Evolutionary conservation across 2,329 filamentous ascomycete genomes (phyloP).

Genomic region (Sporothrix phasma): DNA sequence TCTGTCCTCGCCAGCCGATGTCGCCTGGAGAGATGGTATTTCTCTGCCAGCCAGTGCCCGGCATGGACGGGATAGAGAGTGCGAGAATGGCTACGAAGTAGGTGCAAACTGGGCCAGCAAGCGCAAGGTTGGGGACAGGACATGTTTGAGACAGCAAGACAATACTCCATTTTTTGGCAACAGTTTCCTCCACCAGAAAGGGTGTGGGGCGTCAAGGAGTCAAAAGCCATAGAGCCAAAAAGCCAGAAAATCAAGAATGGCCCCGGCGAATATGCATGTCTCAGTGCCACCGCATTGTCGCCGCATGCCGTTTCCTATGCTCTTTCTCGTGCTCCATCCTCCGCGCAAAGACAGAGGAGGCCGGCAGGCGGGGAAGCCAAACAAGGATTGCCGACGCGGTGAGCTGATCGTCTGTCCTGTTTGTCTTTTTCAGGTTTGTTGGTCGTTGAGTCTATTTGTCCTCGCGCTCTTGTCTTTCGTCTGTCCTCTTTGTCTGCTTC

Average conservation of each 20-base stretch:
- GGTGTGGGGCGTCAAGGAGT: not conserved
- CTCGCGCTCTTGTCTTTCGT: not conserved
- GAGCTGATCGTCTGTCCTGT: not conserved
- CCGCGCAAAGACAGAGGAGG: not conserved
- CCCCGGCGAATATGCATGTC: conserved; percentile 1
- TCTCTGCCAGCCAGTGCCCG: not conserved
- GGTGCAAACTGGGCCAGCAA: not conserved
- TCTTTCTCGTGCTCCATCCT: not conserved
- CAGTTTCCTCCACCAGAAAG: not conserved
- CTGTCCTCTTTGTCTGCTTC: not conserved
- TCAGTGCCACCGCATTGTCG: conserved; percentile 6
- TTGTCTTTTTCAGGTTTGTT: not conserved
- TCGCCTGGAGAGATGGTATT: too few relatives aligned
- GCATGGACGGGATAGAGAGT: not conserved
- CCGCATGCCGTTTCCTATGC: not conserved
- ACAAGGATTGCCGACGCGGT: not conserved
- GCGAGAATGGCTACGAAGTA: too few relatives aligned
- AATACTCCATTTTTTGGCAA: not conserved
- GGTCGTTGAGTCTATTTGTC: not conserved
- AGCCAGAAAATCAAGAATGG: too few relatives aligned
- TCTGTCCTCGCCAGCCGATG: not conserved
- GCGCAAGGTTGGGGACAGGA: not conserved
- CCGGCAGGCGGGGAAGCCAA: not conserved
- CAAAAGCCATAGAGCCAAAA: too few relatives aligned
- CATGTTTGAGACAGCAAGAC: not conserved